Base-by-base conservation (phyloP, 768 basidiomycete genomes). In the Boletus tomentosulus region DNA sequence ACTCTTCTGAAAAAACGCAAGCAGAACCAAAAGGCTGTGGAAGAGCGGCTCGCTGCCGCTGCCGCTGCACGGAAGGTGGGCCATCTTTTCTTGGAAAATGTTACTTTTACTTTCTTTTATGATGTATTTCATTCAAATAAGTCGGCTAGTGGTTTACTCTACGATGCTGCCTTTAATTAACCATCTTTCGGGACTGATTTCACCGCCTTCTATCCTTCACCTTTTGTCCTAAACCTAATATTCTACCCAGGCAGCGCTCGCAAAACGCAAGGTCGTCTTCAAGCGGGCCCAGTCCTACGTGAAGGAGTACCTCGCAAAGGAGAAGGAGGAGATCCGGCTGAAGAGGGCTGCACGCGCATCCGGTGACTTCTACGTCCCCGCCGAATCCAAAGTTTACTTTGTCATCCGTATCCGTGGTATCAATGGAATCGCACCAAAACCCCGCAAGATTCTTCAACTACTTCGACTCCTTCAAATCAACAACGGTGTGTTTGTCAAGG, bases 1-100 rank as follows among this genome's bases (percentile, higher is more conserved):
- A 98, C 95, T 70, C 86, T 98, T 80, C 92, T 98, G 80, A 98
- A 97, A 85, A 98, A 96, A 81, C 87, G 95, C 78, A 94, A 95
- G 79, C 89, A 93, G 78, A 95, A 86, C 69, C 92, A 96, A 81
- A 95, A 95, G 81, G 89, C 87, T 59, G 82, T 92, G 67, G 93
- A 95, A 79, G 93, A 96, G 70, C 92, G 90, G 66, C 80, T 96
- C 61, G 84, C 79, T 61, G 89, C 89, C 56, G 91, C 89, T 24
- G 71, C 77, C 39, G 87, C 86, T 62, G 92, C 93, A 60, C 87
- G 89, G 70, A 95, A 95, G 87, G 94, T 95, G 71, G 71, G 85
- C 60, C 52, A 41, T 15, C 5, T n/a, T 37, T 38, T 38, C 44
- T 30, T 22, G 12, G 44, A 47, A 30, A 50, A 13, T 44, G 33